phyloP scores from a whole-genome alignment of 768 basidiomycete genomes.

The Tylopilus intermedius region DNA sequence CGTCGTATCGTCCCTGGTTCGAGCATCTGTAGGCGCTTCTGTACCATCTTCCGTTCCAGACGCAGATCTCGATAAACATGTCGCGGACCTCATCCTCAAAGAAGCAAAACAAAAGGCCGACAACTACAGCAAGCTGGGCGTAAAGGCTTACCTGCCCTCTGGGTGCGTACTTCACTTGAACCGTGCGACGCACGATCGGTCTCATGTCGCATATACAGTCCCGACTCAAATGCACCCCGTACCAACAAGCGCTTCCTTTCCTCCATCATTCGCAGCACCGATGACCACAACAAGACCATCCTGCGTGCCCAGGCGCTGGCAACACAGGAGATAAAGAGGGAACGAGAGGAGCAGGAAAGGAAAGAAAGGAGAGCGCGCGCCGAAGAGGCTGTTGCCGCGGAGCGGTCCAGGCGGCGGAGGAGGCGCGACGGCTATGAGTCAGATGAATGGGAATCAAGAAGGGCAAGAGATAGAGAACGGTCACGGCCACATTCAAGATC shows the following conservation, averaged over 20 bases:
- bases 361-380: conserved; percentile 61
- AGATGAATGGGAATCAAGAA: conserved; percentile 34
- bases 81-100: conserved; percentile 84
- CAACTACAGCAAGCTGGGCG: conserved; percentile 68
- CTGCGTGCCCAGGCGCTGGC: conserved; percentile 67
- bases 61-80: conserved; percentile 85
- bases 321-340: conserved; percentile 66
- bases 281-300: conserved; percentile 91
- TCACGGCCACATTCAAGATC: conserved; percentile 38
- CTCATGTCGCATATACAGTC: conserved; percentile 32
- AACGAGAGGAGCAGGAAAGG: conserved; percentile 61
- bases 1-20: conserved; percentile 77
- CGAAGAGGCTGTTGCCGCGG: conserved; percentile 70
- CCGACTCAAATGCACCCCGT: conserved; percentile 69
- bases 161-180: conserved; percentile 36
- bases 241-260: conserved; percentile 80
- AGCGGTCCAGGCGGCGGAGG: conserved; percentile 42
- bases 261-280: conserved; percentile 87
- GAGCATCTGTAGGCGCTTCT: conserved; percentile 72
- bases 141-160: conserved; percentile 69
- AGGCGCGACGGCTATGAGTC: conserved; percentile 27
- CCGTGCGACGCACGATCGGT: background rate
- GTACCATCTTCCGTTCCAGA: conserved; percentile 58
- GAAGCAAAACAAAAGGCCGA: conserved; percentile 93
- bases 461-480: conserved; percentile 38